Conservation (phyloP, 2,329 filamentous ascomycete genomes). For the Botryotinia calthae region DNA sequence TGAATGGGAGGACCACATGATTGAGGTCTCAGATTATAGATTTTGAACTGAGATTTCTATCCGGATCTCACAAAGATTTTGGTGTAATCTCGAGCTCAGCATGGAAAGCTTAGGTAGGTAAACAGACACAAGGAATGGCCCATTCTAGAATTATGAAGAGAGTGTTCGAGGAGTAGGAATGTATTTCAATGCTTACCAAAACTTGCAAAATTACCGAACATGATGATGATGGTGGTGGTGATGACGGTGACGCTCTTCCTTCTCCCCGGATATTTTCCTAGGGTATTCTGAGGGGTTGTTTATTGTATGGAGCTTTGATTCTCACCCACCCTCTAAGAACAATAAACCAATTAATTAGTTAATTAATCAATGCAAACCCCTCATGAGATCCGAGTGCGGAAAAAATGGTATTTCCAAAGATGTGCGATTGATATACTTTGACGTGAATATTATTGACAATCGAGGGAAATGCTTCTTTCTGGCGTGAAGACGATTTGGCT, state of each 20-base stretch:
- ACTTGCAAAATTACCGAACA: constrained; percentile 18
- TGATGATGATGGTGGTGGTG: background rate
- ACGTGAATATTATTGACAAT: background rate
- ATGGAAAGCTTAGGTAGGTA: background rate
- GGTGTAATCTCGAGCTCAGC: background rate
- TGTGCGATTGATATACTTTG: background rate
- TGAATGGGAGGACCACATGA: background rate
- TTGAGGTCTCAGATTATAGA: background rate
- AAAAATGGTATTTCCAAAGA: background rate
- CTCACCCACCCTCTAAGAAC: background rate
- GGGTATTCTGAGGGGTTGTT: background rate
- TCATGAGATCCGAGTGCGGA: background rate
- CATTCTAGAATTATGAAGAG: background rate
- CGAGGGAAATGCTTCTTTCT: background rate
- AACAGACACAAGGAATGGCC: background rate
- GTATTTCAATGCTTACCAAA: constrained; percentile 21
- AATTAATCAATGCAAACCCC: background rate
- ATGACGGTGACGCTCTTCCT: constrained; percentile 3
- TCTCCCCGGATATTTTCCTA: constrained; percentile 14
- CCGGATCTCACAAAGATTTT: background rate
- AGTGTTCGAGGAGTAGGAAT: background rate
- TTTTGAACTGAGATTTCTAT: too few species aligned
- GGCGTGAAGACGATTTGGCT: background rate
- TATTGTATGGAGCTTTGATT: background rate
- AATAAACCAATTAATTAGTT: background rate